phyloP scores from a whole-genome alignment of 345 rosid species.

The Noccaea bulbosa region DNA sequence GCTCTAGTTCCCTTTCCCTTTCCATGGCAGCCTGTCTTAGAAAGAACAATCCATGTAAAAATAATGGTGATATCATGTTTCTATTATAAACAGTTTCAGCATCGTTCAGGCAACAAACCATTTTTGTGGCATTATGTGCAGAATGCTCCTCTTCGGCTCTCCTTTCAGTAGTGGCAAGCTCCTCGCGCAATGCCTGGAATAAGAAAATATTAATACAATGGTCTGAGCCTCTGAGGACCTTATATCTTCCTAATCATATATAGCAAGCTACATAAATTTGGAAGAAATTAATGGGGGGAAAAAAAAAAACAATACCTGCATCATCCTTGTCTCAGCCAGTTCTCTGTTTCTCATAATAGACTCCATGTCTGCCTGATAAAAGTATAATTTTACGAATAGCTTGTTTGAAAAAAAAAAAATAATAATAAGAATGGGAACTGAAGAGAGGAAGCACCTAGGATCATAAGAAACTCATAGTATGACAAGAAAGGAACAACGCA shows the following conservation, averaged over 20 bases:
- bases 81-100: background rate
- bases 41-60: constrained; percentile 32
- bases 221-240: constrained; percentile 17
- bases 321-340: constrained; percentile 96
- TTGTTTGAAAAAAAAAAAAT: background rate
- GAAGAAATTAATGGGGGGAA: constrained; percentile 11
- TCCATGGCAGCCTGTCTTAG: constrained; percentile 88
- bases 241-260: constrained; percentile 14
- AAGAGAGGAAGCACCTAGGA: constrained; percentile 12
- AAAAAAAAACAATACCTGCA: constrained; percentile 69
- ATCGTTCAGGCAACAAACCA: constrained; percentile 53
- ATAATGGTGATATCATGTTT: constrained; percentile 16
- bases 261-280: background rate
- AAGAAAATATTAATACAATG: constrained; percentile 28
- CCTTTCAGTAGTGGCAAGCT: constrained; percentile 87
- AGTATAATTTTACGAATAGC: constrained; percentile 18
- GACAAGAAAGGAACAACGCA: constrained; percentile 18
- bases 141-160: constrained; percentile 95
- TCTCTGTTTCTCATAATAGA: constrained; percentile 97
- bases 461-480: background rate
- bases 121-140: constrained; percentile 92
- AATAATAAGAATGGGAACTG: constrained; percentile 6
- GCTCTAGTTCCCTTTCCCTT: constrained; percentile 93
- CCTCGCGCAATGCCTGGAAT: constrained; percentile 89
- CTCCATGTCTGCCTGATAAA: constrained; percentile 84